Percentiles rank a stretch among this genome's conserved stretches.
phyloP scores from a whole-genome alignment of 306 rosid species.

The Crataegus laevigata region DNA sequence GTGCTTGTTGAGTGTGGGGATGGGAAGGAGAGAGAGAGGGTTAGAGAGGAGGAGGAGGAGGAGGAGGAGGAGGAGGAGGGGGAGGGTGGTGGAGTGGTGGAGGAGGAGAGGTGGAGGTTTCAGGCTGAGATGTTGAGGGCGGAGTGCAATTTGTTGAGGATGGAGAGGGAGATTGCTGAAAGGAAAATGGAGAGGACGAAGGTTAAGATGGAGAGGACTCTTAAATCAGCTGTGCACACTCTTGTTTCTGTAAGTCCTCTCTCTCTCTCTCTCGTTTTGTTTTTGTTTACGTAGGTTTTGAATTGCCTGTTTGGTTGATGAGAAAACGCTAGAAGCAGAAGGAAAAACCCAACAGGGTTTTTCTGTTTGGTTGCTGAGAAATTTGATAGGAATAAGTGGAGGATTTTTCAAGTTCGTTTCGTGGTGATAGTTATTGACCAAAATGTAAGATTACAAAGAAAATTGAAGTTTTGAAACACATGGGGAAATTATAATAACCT shows the following conservation, averaged over 20 bases:
- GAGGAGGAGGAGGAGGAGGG: slow-evolving; percentile 13
- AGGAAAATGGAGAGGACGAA: slow-evolving; percentile 57
- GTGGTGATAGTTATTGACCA: neutral
- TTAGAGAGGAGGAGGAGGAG: no score
- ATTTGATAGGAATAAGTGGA: neutral
- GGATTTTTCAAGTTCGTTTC: neutral
- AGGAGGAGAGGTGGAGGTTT: slow-evolving; percentile 84
- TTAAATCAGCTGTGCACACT: slow-evolving; percentile 58
- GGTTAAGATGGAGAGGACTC: slow-evolving; percentile 47
- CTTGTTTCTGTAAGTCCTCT: slow-evolving; percentile 63
- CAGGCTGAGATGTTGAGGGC: slow-evolving; percentile 93
- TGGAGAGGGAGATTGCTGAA: slow-evolving; percentile 75
- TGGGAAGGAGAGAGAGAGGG: slow-evolving; percentile 29
- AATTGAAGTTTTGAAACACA: neutral
- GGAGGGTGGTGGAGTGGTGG: slow-evolving; percentile 20
- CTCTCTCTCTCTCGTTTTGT: neutral
- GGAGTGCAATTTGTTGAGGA: slow-evolving; percentile 81
- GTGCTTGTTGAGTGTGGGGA: slow-evolving; percentile 40
- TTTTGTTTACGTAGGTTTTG: neutral
- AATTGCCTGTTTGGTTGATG: neutral
- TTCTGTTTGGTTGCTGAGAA: neutral
- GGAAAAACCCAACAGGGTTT: neutral
- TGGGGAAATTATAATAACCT: neutral
- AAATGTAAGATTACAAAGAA: neutral
- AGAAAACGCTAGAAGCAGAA: neutral